Conservation (phyloP, 75 land plant genomes). For the Cupressus sempervirens region DNA sequence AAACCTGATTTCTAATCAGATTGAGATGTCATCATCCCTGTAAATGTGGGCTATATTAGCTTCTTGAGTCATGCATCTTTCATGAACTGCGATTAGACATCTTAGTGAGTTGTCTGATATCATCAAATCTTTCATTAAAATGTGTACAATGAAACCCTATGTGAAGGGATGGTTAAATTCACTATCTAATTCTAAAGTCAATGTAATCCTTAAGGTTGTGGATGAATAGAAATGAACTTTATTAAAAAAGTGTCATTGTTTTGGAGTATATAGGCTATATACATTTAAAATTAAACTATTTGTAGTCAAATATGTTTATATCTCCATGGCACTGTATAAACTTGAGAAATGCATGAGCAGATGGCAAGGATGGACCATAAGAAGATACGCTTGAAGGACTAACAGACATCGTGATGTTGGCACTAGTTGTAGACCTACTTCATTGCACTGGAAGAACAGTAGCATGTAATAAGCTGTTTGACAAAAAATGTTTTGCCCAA, state of each 20-base stretch:
- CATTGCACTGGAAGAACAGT: neutral
- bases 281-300: too few species aligned
- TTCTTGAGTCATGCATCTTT: neutral
- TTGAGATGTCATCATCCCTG: neutral
- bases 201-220: neutral
- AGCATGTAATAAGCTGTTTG: neutral
- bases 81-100: neutral
- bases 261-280: neutral
- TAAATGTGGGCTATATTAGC: neutral
- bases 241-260: neutral
- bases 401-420: neutral
- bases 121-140: neutral
- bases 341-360: slow-evolving; percentile 3
- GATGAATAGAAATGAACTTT: neutral
- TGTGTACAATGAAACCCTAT: neutral
- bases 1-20: neutral
- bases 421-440: neutral
- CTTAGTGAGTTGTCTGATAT: neutral
- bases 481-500: neutral
- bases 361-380: slow-evolving; percentile 5
- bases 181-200: neutral
- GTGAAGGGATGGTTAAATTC: neutral
- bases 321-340: neutral
- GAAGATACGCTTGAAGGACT: neutral
- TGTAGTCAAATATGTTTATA: neutral